Conservation (phyloP, 495 filamentous ascomycete genomes). For the Xylaria telfairii region DNA sequence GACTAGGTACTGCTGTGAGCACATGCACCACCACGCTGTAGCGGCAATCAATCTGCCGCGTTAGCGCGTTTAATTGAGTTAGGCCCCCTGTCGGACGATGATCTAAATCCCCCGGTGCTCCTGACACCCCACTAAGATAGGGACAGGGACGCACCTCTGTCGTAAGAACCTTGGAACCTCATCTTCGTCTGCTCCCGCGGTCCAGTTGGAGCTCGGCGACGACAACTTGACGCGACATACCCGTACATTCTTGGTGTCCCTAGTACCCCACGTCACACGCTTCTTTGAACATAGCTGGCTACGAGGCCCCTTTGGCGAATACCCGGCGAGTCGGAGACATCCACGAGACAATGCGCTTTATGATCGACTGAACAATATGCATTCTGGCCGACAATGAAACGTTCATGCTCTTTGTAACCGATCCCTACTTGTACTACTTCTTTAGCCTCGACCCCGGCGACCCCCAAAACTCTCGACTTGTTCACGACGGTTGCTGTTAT, state of each 20-base stretch:
- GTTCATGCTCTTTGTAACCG: slow-evolving; percentile 22
- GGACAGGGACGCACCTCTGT: background rate
- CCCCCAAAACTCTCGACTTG: background rate
- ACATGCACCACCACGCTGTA: background rate
- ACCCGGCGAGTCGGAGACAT: slow-evolving; percentile 5
- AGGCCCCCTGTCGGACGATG: slow-evolving; percentile 6
- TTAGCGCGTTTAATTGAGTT: slow-evolving; percentile 15
- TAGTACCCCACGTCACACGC: background rate
- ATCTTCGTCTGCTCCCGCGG: background rate
- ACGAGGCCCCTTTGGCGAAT: background rate
- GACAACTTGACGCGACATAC: slow-evolving; percentile 4
- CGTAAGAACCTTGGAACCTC: background rate
- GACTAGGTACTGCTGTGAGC: no score
- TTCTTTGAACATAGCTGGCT: background rate
- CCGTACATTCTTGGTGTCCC: no score
- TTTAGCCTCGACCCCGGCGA: slow-evolving; percentile 9
- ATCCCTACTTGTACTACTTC: slow-evolving; percentile 17
- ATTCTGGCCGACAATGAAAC: slow-evolving; percentile 24
- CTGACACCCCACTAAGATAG: background rate
- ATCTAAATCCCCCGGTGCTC: slow-evolving; percentile 2
- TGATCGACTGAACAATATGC: slow-evolving; percentile 24
- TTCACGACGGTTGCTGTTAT: background rate
- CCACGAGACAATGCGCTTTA: slow-evolving; percentile 26
- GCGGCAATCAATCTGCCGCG: slow-evolving; percentile 12
- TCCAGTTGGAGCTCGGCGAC: background rate